phyloP scores from a whole-genome alignment of 1,139 yeast genomes.

The Candida glucosophila region DNA sequence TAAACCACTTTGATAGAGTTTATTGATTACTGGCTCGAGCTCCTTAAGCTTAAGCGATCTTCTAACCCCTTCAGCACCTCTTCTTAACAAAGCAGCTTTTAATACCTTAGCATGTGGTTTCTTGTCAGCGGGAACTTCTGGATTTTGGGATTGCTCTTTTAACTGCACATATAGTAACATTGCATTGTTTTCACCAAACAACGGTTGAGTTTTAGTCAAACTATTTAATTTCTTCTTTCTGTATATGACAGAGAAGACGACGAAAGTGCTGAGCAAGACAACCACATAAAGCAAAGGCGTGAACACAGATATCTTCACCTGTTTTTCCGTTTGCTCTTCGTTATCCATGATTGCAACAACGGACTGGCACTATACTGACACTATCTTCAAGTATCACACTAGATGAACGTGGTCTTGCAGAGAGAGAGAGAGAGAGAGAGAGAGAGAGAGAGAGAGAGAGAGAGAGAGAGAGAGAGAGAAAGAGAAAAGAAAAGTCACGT shows the following conservation, averaged over 20 bases:
- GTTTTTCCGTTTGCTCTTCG: slow-evolving; percentile 19
- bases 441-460: no score
- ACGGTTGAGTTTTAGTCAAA: slow-evolving; percentile 52
- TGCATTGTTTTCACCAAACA: slow-evolving; percentile 62
- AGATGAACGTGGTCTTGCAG: no score
- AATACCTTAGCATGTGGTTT: slow-evolving; percentile 74
- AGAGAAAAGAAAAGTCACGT: no score
- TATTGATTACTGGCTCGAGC: slow-evolving; percentile 55
- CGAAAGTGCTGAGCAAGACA: slow-evolving; percentile 60
- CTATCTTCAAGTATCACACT: no score
- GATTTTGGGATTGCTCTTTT: slow-evolving; percentile 35
- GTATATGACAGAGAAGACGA: slow-evolving; percentile 66
- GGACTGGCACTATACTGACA: no score
- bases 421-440: no score
- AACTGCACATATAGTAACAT: slow-evolving; percentile 57
- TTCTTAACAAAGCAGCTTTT: slow-evolving; percentile 73
- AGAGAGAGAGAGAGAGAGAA: no score
- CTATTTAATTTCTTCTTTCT: slow-evolving; percentile 50
- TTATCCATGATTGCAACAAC: no score
- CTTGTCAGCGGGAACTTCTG: slow-evolving; percentile 27
- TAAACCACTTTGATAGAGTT: slow-evolving; percentile 77
- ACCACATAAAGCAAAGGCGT: slow-evolving; percentile 80
- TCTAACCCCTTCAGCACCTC: slow-evolving; percentile 68
- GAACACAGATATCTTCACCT: slow-evolving; percentile 57
- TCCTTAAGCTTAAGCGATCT: slow-evolving; percentile 67